Evolutionary conservation across 2,329 filamentous ascomycete species (phyloP).

Genomic region (Penicillium sp.): DNA sequence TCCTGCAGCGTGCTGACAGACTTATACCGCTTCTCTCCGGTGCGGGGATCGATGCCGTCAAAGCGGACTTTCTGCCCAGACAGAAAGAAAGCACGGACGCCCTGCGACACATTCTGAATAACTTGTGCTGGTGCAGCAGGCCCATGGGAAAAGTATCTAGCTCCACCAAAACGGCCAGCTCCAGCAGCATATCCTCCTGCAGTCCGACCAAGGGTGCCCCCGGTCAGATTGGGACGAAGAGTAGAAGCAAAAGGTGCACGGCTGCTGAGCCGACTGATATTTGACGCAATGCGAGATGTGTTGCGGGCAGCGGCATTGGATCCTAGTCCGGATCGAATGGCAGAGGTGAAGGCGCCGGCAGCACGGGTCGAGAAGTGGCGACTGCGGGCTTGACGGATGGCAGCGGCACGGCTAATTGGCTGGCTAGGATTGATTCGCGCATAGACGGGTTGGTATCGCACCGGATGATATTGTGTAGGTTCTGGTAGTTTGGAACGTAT

Average conservation of each 20-base stretch:
- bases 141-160: slow-evolving; percentile 85
- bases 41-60: slow-evolving; percentile 66
- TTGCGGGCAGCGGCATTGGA: slow-evolving; percentile 55
- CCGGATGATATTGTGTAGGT: slow-evolving; percentile 37
- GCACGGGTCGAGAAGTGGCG: slow-evolving; percentile 61
- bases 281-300: slow-evolving; percentile 55
- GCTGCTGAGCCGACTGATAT: slow-evolving; percentile 63
- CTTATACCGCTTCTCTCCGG: slow-evolving; percentile 76
- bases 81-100: slow-evolving; percentile 87
- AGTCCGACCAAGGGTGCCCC: slow-evolving; percentile 76
- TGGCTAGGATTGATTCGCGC: slow-evolving; percentile 55
- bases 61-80: slow-evolving; percentile 86
- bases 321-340: slow-evolving; percentile 41
- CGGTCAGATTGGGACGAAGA: slow-evolving; percentile 87
- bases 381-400: slow-evolving; percentile 62
- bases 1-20: slow-evolving; percentile 72
- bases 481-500: slow-evolving; percentile 45
- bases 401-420: slow-evolving; percentile 60
- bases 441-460: slow-evolving; percentile 59
- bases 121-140: slow-evolving; percentile 85
- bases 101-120: slow-evolving; percentile 90
- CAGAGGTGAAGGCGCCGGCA: slow-evolving; percentile 51
- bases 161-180: slow-evolving; percentile 65
- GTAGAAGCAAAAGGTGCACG: slow-evolving; percentile 84
- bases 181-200: slow-evolving; percentile 84